Evolutionary conservation across 2,329 filamentous ascomycete species (phyloP), one percentile per base, ranked within the genome.

Genomic region (Fusarium protoensiforme): DNA sequence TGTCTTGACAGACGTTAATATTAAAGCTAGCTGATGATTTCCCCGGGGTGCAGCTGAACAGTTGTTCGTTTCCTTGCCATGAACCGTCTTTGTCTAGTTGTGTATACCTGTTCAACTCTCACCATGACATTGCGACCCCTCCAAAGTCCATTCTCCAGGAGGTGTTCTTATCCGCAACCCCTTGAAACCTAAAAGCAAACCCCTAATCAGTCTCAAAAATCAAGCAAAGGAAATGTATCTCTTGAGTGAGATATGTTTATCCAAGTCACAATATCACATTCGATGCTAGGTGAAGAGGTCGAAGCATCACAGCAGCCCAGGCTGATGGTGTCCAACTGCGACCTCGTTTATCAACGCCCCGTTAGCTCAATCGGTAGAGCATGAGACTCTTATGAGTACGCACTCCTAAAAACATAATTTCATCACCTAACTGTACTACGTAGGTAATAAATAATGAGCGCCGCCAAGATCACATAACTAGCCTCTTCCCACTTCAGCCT

Each of bases 141-240:
- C 9, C 16, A 36, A 27, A 56, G 33, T 20, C 29, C 41, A 9
- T 14, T 33, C 20, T 14, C 38, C n/a, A 5, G 4, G 51, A 7
- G 18, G n/a, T 41, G 18, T 22, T 24, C 16, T 7, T 35, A 5
- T n/a, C 16, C 16, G 1, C 24, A 18, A 7, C 3, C n/a, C 18
- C 27, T 6, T 11, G 39, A n/a, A 70, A n/a, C 20, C 75, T 74
- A 70, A 67, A 71, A 18, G 64, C 65, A 14, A 20, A 7, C 0
- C 11, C 10, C 27, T 14, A 5, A 13, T 31, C 7, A n/a, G 27
- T n/a, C 16, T 48, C 24, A n/a, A 48, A 18, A n/a, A 51, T 14
- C 7, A n/a, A 29, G 27, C 18, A n/a, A 51, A n/a, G 46, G 18
- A 13, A 14, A 51, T 51, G n/a, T 14, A 1, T 51, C 31, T 51